These are phyloP conservation scores for Monosporozyma unispora DNA, from an alignment of 805 yeast genomes.

Conservation along the genomic window DNA sequence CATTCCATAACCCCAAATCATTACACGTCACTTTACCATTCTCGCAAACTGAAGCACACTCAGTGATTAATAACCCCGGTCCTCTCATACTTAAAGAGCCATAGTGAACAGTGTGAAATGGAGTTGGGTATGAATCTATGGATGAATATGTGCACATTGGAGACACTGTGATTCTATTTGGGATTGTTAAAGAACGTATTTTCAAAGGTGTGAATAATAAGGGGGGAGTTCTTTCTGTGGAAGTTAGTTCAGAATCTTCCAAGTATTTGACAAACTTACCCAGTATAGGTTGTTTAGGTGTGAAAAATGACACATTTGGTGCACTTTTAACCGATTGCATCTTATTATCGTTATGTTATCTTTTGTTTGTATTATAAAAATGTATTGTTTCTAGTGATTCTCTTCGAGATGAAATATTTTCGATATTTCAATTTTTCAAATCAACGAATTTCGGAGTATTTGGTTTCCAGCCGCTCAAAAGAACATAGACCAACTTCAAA, in stretches of 20 bases:
- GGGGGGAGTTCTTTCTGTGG: constrained; percentile 21
- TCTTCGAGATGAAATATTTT: background rate
- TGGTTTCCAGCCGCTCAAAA: background rate
- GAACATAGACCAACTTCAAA: no score
- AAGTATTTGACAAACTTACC: constrained; percentile 7
- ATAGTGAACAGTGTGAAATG: constrained; percentile 42
- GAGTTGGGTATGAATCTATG: constrained; percentile 34
- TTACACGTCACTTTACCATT: constrained; percentile 37
- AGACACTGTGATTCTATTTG: constrained; percentile 47
- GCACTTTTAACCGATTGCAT: constrained; percentile 3
- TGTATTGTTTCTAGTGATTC: background rate
- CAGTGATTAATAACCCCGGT: constrained; percentile 40
- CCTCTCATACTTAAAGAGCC: constrained; percentile 41
- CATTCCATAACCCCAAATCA: constrained; percentile 44
- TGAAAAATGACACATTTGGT: constrained; percentile 7
- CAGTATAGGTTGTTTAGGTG: constrained; percentile 11
- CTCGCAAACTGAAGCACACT: constrained; percentile 36
- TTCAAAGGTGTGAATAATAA: constrained; percentile 36
- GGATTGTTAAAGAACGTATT: constrained; percentile 34
- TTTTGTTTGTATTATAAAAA: background rate
- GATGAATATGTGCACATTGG: constrained; percentile 50
- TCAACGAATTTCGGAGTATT: background rate
- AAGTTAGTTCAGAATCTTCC: background rate
- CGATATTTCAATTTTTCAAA: background rate
- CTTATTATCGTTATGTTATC: background rate